These are phyloP conservation scores for Omphalotus guepiniiformis DNA, from an alignment of 768 basidiomycete species.

Conservation along the genomic window DNA sequence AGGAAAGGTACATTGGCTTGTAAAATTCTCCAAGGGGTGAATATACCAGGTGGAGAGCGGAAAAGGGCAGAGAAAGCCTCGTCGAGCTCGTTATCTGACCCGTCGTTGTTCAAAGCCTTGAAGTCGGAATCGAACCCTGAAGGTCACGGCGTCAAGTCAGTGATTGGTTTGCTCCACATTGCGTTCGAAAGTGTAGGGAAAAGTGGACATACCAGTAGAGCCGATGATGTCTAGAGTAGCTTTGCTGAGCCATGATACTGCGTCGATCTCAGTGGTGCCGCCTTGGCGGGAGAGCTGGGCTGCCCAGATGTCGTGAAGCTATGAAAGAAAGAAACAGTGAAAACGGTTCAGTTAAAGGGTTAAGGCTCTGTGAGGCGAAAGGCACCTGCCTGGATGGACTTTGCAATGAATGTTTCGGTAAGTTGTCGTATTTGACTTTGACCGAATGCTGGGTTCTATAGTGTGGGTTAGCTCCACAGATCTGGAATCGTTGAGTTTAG, in stretches of 20 bases:
- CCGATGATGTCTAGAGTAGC: conserved; percentile 77
- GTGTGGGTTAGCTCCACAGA: too few species aligned
- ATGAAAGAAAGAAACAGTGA: too few species aligned
- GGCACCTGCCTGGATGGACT: conserved; percentile 41
- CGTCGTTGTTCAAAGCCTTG: conserved; percentile 22
- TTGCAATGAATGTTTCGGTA: conserved; percentile 52
- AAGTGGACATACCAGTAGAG: conserved; percentile 52
- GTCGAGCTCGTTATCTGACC: conserved; percentile 44
- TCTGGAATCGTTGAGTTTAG: neutral
- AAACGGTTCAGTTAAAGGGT: neutral
- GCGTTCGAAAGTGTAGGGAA: conserved; percentile 16
- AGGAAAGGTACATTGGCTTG: conserved; percentile 32
- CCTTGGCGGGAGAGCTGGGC: conserved; percentile 28
- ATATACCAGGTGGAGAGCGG: conserved; percentile 14
- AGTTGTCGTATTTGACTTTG: conserved; percentile 52
- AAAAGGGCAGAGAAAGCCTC: conserved; percentile 50
- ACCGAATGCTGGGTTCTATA: conserved; percentile 64
- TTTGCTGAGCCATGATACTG: conserved; percentile 59
- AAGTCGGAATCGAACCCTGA: conserved; percentile 30
- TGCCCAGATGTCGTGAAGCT: conserved; percentile 50
- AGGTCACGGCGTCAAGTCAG: neutral
- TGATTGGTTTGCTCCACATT: neutral
- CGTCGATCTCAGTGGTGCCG: conserved; percentile 41
- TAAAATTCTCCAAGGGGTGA: conserved; percentile 29
- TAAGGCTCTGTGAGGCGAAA: neutral